phyloP scores from a whole-genome alignment of 2,329 filamentous ascomycete genomes.

The Aspergillus neoniger region DNA sequence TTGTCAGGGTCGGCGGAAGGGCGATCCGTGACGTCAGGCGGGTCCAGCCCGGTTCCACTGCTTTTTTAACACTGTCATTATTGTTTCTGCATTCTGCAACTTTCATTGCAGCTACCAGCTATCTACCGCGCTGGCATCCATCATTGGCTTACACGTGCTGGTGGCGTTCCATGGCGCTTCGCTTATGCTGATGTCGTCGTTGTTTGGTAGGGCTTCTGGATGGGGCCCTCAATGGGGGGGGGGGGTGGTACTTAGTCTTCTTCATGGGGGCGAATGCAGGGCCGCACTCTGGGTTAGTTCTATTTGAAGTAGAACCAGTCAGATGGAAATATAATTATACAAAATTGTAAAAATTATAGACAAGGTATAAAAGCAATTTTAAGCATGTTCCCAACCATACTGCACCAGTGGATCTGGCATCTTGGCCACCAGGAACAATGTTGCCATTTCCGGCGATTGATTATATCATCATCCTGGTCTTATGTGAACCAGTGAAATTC shows the following conservation, averaged over 20 bases:
- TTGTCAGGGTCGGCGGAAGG: constrained; percentile 5
- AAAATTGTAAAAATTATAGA: too few relatives aligned
- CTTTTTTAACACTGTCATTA: too few relatives aligned
- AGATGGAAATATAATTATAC: too few relatives aligned
- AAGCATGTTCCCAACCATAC: too few relatives aligned
- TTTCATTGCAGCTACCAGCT: background rate
- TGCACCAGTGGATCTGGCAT: too few relatives aligned
- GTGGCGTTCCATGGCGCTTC: background rate
- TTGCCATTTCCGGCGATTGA: background rate
- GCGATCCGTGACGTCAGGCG: constrained; percentile 7
- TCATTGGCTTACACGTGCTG: background rate
- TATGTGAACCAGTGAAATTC: too few relatives aligned
- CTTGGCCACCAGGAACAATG: background rate
- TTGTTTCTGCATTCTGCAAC: background rate
- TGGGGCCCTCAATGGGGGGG: background rate
- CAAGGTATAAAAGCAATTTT: too few relatives aligned
- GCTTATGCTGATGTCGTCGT: background rate
- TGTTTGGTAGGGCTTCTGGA: background rate
- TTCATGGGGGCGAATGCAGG: too few relatives aligned
- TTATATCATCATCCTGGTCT: background rate
- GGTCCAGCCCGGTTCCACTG: background rate
- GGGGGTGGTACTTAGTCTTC: too few relatives aligned
- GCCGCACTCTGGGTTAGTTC: too few relatives aligned
- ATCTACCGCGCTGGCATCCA: background rate
- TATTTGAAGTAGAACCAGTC: too few relatives aligned